A percentile compares a stretch with the other conserved stretches of the same genome.
Conservation (phyloP, 306 rosid species). For the Potentilla sterilis region DNA sequence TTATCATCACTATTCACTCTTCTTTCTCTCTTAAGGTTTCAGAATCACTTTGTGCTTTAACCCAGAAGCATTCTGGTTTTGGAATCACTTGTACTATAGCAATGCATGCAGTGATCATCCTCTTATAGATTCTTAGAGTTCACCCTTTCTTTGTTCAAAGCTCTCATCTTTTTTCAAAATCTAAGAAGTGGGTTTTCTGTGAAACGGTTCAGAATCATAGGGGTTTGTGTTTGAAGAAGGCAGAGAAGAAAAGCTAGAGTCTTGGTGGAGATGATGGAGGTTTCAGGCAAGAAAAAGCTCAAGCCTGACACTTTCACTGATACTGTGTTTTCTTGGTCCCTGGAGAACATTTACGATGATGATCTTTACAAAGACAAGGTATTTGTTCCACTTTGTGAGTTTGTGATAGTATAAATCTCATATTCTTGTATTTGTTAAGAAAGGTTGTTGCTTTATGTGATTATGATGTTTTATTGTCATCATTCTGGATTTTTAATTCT, state of each 20-base stretch:
- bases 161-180: not conserved
- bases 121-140: not conserved
- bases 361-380: slow-evolving; percentile 46
- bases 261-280: slow-evolving; percentile 31
- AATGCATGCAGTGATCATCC: slow-evolving; percentile 1
- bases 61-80: not conserved
- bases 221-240: not conserved
- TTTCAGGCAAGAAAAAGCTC: slow-evolving; percentile 25
- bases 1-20: not conserved
- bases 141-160: not conserved
- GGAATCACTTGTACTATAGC: not conserved
- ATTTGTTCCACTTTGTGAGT: not conserved
- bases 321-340: slow-evolving; percentile 56
- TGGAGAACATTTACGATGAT: slow-evolving; percentile 44
- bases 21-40: not conserved
- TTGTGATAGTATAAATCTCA: not conserved
- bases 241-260: not conserved
- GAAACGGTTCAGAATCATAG: not conserved
- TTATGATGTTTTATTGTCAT: not conserved
- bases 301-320: slow-evolving; percentile 18
- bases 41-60: not conserved
- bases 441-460: slow-evolving; percentile 2
- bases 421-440: not conserved
- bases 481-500: not conserved
- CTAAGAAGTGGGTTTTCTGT: slow-evolving; percentile 7